These are phyloP conservation scores for Epithele typhae DNA, from an alignment of 768 basidiomycete species.

Conservation along the genomic window DNA sequence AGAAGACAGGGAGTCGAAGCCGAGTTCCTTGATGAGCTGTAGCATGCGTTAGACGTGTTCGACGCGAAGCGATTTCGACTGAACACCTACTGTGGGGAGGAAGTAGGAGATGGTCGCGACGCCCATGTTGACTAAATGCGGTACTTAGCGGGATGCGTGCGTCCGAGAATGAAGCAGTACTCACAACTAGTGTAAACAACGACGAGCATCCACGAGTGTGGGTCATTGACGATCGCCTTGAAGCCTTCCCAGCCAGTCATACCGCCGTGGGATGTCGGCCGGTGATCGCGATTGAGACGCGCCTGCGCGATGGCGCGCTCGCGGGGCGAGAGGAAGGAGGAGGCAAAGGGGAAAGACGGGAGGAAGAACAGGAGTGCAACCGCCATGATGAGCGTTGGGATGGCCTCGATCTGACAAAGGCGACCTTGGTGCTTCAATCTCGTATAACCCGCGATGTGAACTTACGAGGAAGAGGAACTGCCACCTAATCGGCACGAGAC, in stretches of 20 bases:
- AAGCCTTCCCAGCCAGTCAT: conserved; percentile 55
- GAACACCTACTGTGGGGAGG: conserved; percentile 45
- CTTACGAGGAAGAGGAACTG: conserved; percentile 54
- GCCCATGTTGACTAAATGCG: conserved; percentile 46
- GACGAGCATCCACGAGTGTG: conserved; percentile 51
- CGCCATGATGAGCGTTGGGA: conserved; percentile 53
- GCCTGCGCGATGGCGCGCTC: conserved; percentile 55
- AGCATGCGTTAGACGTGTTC: neutral
- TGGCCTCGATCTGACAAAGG: conserved; percentile 48
- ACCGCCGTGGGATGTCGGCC: conserved; percentile 53
- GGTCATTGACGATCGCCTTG: conserved; percentile 45
- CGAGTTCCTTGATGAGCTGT: conserved; percentile 51
- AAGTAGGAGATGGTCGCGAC: conserved; percentile 56
- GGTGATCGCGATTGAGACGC: conserved; percentile 51
- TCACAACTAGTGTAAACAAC: conserved; percentile 14
- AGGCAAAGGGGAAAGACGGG: conserved; percentile 53
- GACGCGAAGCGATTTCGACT: no score
- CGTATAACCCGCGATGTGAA: neutral
- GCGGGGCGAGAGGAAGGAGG: conserved; percentile 46
- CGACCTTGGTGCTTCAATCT: no score
- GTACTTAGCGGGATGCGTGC: neutral
- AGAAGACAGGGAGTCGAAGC: conserved; percentile 52
- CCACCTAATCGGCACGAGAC: conserved; percentile 36
- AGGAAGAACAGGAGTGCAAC: conserved; percentile 43
- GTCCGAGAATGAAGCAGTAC: neutral